Base-by-base conservation (phyloP, 2,329 filamentous ascomycete species). In the Ascochyta viciae-villosae region DNA sequence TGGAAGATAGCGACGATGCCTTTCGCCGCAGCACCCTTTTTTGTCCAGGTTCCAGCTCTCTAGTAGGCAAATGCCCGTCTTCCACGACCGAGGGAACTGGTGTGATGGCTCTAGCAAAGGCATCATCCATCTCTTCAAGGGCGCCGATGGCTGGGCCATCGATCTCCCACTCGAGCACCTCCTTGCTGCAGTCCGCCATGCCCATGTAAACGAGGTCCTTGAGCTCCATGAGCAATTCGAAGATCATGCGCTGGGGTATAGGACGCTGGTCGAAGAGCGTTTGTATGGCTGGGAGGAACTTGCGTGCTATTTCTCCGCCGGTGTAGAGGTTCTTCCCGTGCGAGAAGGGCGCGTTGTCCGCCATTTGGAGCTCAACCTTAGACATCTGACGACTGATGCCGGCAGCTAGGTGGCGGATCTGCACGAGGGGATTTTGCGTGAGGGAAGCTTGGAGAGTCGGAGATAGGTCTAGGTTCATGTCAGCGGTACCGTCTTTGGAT, bases 381-480 rank as follows among this genome's bases (percentile, higher is more conserved):
- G 68, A 72, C 65, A 74, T 72, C 51, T 74, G 71, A 19, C 72
- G 68, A 13, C 71, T 74, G 22, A 74, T 63, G 16, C 70, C 71
- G 24, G 71, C 70, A 15, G 67, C 67, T 9, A 74, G 63, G 45
- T 74, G 72, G 26, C 72, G 71, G 37, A 74, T 68, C 50, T 74
- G 72, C 9, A 74, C 65, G 8, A 72, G 67, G 0, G 70, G 71
- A 41, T 71, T 72, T 7, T 67, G 63, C 6, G 70, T 66, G 7
- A 73, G 66, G 23, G 72, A 74, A 16, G 66, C 61, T 50, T 73
- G 68, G 15, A 74, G 64, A 13, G 62, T 62, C 1, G 65, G 57
- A 3, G 72, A 60, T 12, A 74, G 68, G 7, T 74, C 70, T 73
- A 39, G n/a, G 22, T 26, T 12, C 1, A 39, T 34, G 26, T 56